phyloP scores from a whole-genome alignment of 441 rosid species.

The Adansonia rubrostipa region DNA sequence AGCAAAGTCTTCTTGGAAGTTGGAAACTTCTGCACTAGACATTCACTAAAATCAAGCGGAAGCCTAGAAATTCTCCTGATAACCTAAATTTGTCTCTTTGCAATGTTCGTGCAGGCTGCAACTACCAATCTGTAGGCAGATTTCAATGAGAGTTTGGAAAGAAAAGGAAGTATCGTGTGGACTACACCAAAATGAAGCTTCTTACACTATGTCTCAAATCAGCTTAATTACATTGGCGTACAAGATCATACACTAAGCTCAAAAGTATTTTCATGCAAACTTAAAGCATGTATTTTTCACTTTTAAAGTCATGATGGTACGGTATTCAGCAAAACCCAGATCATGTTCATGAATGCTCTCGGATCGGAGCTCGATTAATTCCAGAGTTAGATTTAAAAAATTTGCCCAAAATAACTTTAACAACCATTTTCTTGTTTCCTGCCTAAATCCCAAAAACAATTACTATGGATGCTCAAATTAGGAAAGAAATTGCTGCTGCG shows the following conservation, averaged over 20 bases:
- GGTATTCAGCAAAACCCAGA: conserved; percentile 8
- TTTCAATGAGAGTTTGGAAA: neutral
- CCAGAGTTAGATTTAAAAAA: conserved; percentile 11
- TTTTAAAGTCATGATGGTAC: neutral
- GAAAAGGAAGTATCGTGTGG: neutral
- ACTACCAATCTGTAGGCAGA: neutral
- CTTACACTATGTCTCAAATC: neutral
- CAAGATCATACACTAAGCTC: neutral
- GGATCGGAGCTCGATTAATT: neutral
- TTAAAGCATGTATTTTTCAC: neutral
- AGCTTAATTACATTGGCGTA: neutral
- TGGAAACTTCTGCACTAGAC: neutral
- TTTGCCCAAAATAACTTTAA: conserved; percentile 37
- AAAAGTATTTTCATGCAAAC: conserved; percentile 14
- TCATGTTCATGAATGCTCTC: neutral
- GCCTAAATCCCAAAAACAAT: conserved; percentile 14
- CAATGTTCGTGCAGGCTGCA: neutral
- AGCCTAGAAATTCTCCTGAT: neutral
- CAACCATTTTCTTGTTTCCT: conserved; percentile 18
- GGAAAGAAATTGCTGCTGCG: conserved; percentile 7
- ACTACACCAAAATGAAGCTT: neutral
- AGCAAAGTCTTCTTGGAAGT: neutral
- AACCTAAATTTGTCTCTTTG: neutral
- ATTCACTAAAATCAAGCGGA: neutral
- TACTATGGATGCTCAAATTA: neutral